A percentile compares a stretch with the other conserved stretches of the same genome.
These are phyloP conservation scores for Cylindrodendrum hubeiense DNA, from an alignment of 2,329 filamentous ascomycete genomes.

Conservation along the genomic window DNA sequence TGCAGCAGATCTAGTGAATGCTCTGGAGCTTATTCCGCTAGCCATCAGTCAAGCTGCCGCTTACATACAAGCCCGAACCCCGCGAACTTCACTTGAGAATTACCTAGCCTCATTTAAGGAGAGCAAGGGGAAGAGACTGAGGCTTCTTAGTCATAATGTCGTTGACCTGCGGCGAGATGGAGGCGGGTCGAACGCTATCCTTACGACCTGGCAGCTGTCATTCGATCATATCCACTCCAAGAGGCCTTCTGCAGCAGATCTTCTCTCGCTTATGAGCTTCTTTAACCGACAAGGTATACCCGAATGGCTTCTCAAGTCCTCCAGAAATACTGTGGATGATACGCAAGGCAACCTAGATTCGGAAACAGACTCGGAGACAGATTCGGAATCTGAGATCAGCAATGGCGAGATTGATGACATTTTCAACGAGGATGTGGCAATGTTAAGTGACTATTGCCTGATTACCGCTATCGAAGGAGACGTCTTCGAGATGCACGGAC, in stretches of 20 bases:
- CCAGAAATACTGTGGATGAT: too few species aligned
- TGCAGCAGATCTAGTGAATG: not conserved
- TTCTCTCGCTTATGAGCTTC: not conserved
- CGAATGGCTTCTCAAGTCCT: not conserved
- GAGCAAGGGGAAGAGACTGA: not conserved
- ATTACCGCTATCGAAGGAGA: not conserved
- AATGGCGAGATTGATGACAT: not conserved
- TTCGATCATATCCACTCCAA: not conserved
- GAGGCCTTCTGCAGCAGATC: not conserved
- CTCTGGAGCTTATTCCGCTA: not conserved
- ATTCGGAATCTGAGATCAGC: not conserved
- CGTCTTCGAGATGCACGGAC: not conserved
- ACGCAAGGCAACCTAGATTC: too few species aligned
- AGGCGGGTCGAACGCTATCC: not conserved
- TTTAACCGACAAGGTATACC: not conserved
- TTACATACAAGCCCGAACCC: not conserved
- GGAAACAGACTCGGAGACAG: too few species aligned
- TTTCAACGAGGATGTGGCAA: not conserved
- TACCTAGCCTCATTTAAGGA: slow-evolving; percentile 6
- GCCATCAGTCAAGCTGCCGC: slow-evolving; percentile 3
- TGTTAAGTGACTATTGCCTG: not conserved
- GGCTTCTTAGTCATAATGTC: not conserved
- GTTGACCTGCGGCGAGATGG: not conserved
- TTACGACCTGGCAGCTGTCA: not conserved
- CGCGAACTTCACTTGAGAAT: not conserved